These are phyloP conservation scores for Cryphonectria radicalis DNA, from an alignment of 2,329 filamentous ascomycete genomes.

Conservation along the genomic window DNA sequence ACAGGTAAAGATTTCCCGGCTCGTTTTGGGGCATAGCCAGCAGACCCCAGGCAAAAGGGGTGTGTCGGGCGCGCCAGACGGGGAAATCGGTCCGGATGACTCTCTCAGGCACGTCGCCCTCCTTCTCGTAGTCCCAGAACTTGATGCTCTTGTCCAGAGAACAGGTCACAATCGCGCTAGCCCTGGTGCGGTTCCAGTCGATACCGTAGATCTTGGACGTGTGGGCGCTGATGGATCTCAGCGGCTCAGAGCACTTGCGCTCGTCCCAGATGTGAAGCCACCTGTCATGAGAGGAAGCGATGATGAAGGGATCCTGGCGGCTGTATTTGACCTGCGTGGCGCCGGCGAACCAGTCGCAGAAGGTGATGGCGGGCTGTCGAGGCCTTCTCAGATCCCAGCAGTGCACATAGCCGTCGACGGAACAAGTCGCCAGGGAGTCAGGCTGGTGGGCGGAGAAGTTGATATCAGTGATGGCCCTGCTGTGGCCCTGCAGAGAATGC, in stretches of 20 bases:
- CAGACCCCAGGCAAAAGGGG: conserved; percentile 84
- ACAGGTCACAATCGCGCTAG: conserved; percentile 79
- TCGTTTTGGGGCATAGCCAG: conserved; percentile 92
- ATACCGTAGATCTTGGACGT: conserved; percentile 93
- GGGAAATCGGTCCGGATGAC: conserved; percentile 83
- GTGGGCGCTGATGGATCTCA: conserved; percentile 86
- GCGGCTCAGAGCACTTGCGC: conserved; percentile 74
- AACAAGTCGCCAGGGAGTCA: conserved; percentile 86
- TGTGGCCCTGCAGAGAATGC: conserved; percentile 81
- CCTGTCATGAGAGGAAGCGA: conserved; percentile 89
- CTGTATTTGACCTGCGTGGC: conserved; percentile 97
- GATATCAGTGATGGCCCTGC: conserved; percentile 90
- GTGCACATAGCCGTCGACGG: conserved; percentile 90
- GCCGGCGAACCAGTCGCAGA: conserved; percentile 91
- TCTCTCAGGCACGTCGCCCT: conserved; percentile 69
- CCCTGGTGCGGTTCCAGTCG: conserved; percentile 85
- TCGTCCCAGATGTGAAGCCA: conserved; percentile 91
- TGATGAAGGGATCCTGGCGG: conserved; percentile 80
- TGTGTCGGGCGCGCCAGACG: conserved; percentile 88
- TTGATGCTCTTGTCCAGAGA: conserved; percentile 92
- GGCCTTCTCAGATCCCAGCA: conserved; percentile 86
- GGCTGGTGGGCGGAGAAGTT: conserved; percentile 95
- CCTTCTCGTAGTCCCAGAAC: conserved; percentile 79
- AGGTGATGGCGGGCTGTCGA: conserved; percentile 74
- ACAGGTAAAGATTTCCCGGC: conserved; percentile 82